Evolutionary conservation across 2,329 filamentous ascomycete species (phyloP).

Genomic region (Spiromastix sp.): DNA sequence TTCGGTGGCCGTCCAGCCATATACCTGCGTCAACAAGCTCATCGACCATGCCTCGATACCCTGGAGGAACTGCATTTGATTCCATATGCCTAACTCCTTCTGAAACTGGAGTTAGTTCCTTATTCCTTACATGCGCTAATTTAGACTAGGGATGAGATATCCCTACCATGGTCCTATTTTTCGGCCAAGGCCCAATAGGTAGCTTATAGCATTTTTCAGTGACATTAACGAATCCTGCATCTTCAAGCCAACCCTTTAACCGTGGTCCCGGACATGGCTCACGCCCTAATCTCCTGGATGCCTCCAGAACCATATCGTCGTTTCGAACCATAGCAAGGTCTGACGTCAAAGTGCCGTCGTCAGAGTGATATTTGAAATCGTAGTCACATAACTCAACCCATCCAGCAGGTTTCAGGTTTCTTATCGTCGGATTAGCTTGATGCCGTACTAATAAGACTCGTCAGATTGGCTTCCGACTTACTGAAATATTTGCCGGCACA

Average conservation of each 20-base stretch:
- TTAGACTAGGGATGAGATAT: neutral
- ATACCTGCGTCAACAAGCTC: constrained; percentile 8
- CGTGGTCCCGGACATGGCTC: constrained; percentile 9
- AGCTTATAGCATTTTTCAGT: constrained; percentile 6
- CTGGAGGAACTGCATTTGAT: constrained; percentile 9
- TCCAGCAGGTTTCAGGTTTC: constrained; percentile 14
- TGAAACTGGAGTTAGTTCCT: neutral
- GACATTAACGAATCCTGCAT: constrained; percentile 9
- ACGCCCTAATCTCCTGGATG: constrained; percentile 12
- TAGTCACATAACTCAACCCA: constrained; percentile 32
- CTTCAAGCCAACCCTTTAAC: constrained; percentile 8
- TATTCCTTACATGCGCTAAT: neutral
- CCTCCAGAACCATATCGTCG: constrained; percentile 15
- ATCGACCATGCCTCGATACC: constrained; percentile 14
- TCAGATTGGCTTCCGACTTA: neutral
- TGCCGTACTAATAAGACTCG: neutral
- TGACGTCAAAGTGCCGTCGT: constrained; percentile 18
- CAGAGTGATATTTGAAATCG: constrained; percentile 18
- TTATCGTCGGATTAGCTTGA: too few species aligned
- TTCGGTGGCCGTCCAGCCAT: constrained; percentile 11
- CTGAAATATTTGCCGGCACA: constrained; percentile 34
- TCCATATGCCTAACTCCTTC: constrained; percentile 14
- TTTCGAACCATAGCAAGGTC: constrained; percentile 5
- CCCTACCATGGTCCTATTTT: constrained; percentile 7
- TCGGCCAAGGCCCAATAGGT: constrained; percentile 10